Evolutionary conservation across 352 stramenopile genomes (phyloP).

Genomic region (Phytophthora megakarya): DNA sequence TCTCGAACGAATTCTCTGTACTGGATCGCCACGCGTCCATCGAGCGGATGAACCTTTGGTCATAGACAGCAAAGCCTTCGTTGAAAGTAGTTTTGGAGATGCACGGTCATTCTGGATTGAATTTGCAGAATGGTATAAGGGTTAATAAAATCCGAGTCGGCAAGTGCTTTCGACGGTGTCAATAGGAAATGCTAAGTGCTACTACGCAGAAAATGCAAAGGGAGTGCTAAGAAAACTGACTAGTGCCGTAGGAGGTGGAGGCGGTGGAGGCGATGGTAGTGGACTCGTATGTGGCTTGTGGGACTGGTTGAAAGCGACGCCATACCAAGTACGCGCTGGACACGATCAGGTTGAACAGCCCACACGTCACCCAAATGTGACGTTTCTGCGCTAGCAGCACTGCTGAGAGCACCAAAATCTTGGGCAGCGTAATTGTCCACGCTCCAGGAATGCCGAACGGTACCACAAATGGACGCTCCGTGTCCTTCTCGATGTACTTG

Average conservation of each 20-base stretch:
- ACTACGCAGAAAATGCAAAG: too few relatives aligned
- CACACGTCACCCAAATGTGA: constrained; percentile 75
- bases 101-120: too few relatives aligned
- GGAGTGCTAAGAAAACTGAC: constrained; percentile 37
- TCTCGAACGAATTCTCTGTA: constrained; percentile 90
- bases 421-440: constrained; percentile 81
- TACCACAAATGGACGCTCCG: constrained; percentile 72
- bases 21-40: constrained; percentile 85
- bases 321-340: constrained; percentile 67
- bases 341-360: constrained; percentile 67
- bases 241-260: constrained; percentile 42
- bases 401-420: constrained; percentile 78
- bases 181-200: constrained; percentile 3
- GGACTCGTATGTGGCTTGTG: background rate
- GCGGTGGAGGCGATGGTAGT: background rate
- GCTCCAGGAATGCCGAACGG: constrained; percentile 71
- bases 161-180: background rate
- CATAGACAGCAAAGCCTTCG: background rate
- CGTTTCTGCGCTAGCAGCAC: constrained; percentile 72
- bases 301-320: constrained; percentile 55
- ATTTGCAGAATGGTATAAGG: too few relatives aligned
- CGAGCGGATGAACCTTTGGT: constrained; percentile 20
- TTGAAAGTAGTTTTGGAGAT: background rate
- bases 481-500: constrained; percentile 83
- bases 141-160: constrained; percentile 8